These are phyloP conservation scores for Xylaria digitata DNA, from an alignment of 2,329 filamentous ascomycete genomes.

Conservation along the genomic window DNA sequence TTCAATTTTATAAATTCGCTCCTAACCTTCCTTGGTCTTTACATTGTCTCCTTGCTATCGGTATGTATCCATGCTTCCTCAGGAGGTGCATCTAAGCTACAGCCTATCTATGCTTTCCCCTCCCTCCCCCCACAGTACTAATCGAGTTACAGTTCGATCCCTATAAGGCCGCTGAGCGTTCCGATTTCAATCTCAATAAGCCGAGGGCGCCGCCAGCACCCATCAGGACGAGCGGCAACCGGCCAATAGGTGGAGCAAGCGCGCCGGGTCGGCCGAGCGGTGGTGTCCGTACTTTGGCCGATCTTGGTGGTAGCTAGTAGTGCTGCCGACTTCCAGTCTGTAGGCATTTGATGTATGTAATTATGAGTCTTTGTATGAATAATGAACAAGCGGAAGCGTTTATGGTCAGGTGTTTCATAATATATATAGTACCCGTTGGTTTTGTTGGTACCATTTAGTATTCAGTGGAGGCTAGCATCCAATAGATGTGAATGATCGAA, in stretches of 20 bases:
- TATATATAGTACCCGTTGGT: conserved; percentile 1
- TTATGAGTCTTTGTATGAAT: conserved; percentile 24
- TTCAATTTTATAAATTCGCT: conserved; percentile 62
- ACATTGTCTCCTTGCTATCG: conserved; percentile 70
- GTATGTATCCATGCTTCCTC: conserved; percentile 53
- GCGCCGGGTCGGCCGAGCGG: conserved; percentile 42
- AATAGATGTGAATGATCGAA: too few species aligned
- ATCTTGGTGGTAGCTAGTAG: conserved; percentile 55
- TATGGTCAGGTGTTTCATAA: background rate
- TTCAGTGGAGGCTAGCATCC: background rate
- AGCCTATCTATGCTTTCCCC: background rate
- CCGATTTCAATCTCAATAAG: conserved; percentile 67
- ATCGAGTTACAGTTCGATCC: conserved; percentile 64
- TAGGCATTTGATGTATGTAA: background rate
- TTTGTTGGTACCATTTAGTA: background rate
- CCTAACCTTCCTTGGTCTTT: conserved; percentile 68
- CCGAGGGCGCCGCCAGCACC: conserved; percentile 47
- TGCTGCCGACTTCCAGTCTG: background rate
- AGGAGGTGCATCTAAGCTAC: background rate
- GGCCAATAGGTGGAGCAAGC: conserved; percentile 45
- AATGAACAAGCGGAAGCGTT: conserved; percentile 24
- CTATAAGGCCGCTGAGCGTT: conserved; percentile 70
- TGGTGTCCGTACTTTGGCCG: conserved; percentile 63
- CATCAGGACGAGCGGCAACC: conserved; percentile 43
- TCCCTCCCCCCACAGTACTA: conserved; percentile 6